A percentile compares a stretch with the other conserved stretches of the same genome.
Conservation (phyloP, 164 flowering plant genomes). For the Chimonanthus salicifolius region DNA sequence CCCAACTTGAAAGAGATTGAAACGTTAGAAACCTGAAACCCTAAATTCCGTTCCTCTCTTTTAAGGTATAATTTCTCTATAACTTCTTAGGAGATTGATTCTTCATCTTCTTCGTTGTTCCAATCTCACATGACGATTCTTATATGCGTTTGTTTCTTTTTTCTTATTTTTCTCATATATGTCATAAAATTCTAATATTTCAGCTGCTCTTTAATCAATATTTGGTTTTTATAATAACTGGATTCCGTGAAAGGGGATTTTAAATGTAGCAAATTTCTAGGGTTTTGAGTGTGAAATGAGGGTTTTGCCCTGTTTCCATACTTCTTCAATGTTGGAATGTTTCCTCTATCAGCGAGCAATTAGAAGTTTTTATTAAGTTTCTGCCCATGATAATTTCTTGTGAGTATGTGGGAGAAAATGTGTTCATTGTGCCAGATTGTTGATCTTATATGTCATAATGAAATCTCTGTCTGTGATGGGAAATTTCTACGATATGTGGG, state of each 20-base stretch:
- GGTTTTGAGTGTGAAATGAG: conserved; percentile 1
- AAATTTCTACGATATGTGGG: neutral
- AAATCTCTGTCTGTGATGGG: neutral
- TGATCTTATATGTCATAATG: neutral
- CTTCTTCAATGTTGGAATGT: neutral
- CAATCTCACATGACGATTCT: neutral
- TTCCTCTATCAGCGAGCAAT: neutral
- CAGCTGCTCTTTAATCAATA: neutral
- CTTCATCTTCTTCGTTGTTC: neutral
- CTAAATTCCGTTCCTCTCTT: neutral
- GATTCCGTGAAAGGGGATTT: neutral
- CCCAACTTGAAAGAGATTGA: neutral
- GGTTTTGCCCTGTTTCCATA: neutral
- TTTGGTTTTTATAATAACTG: neutral
- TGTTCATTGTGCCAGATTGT: neutral
- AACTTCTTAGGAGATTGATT: too few relatives aligned
- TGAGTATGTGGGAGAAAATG: too few relatives aligned
- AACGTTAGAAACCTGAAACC: neutral
- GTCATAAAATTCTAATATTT: neutral
- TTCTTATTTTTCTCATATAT: too few relatives aligned
- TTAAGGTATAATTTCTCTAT: neutral
- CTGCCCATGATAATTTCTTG: neutral
- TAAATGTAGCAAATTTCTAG: neutral
- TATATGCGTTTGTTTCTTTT: neutral
- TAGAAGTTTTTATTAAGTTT: neutral